Percentiles rank a stretch among this genome's conserved stretches.
Evolutionary conservation across 2,329 filamentous ascomycete species (phyloP).

Genomic region (Trichoderma endophyticum): DNA sequence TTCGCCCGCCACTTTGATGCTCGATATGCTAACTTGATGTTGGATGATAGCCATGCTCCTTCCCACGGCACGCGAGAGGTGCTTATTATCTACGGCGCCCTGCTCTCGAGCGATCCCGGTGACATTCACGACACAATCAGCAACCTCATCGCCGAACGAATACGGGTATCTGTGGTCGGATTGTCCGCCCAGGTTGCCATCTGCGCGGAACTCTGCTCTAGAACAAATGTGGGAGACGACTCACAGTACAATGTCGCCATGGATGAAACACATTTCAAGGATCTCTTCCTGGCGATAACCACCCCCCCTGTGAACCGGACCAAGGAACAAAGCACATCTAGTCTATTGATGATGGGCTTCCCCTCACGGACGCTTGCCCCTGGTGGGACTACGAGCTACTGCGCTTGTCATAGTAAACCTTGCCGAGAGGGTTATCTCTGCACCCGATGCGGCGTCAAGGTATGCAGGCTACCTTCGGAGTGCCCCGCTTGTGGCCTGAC

Average conservation of each 20-base stretch:
- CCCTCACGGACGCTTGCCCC: slow-evolving; percentile 78
- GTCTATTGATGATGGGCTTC: slow-evolving; percentile 96
- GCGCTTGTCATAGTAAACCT: slow-evolving; percentile 84
- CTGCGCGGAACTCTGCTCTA: slow-evolving; percentile 82
- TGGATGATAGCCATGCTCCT: slow-evolving; percentile 67
- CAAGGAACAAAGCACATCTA: slow-evolving; percentile 54
- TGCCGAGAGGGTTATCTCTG: slow-evolving; percentile 84
- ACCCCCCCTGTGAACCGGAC: slow-evolving; percentile 82
- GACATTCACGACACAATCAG: slow-evolving; percentile 91
- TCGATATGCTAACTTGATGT: slow-evolving; percentile 15
- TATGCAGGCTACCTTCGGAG: slow-evolving; percentile 84
- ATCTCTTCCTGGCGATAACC: slow-evolving; percentile 83
- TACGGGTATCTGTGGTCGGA: slow-evolving; percentile 85
- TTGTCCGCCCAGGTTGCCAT: slow-evolving; percentile 90
- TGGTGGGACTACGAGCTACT: slow-evolving; percentile 65
- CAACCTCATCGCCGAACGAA: slow-evolving; percentile 73
- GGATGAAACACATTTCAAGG: slow-evolving; percentile 72
- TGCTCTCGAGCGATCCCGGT: slow-evolving; percentile 86
- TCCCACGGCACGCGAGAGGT: slow-evolving; percentile 92
- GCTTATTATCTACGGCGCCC: slow-evolving; percentile 84
- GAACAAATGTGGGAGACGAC: slow-evolving; percentile 78
- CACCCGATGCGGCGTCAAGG: slow-evolving; percentile 82
- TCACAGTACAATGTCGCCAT: slow-evolving; percentile 78
- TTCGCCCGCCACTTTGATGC: not conserved
- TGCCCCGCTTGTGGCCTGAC: slow-evolving; percentile 90